These are phyloP conservation scores for Monosporascus ibericus DNA, from an alignment of 2,329 filamentous ascomycete species.

Conservation along the genomic window DNA sequence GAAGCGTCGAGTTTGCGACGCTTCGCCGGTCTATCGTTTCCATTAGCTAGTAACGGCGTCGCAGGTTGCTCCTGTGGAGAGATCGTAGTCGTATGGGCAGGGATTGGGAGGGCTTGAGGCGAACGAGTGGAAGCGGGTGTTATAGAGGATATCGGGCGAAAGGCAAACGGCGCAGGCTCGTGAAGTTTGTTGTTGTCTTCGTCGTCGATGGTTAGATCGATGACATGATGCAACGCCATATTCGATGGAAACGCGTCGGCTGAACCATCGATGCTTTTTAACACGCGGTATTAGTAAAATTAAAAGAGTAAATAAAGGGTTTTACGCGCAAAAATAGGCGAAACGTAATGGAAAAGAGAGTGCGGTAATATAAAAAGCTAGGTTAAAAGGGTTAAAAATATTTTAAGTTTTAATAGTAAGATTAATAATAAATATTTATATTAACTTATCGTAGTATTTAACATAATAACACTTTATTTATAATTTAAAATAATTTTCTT, in stretches of 20 bases:
- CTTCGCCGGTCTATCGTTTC: conserved; percentile 6
- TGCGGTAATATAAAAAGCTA: conserved; percentile 5
- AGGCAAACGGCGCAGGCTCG: neutral
- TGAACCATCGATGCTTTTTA: neutral
- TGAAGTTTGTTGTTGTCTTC: conserved; percentile 6
- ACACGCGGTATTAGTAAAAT: neutral
- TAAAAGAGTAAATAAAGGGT: neutral
- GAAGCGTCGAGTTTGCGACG: conserved; percentile 8
- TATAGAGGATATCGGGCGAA: neutral
- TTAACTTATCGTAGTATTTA: too few relatives aligned
- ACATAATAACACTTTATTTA: too few relatives aligned
- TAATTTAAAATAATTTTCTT: too few relatives aligned
- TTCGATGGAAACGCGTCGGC: neutral
- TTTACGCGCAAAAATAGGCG: neutral
- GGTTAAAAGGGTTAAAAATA: too few relatives aligned
- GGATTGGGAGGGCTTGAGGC: neutral
- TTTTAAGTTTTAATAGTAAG: too few relatives aligned
- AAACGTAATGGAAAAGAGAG: neutral
- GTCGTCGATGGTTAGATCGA: conserved; percentile 12
- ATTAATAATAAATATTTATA: too few relatives aligned
- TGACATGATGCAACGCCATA: conserved; percentile 2
- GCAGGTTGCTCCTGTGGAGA: neutral
- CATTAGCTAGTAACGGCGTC: neutral
- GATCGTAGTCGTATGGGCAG: too few relatives aligned
- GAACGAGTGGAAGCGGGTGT: neutral